These are phyloP conservation scores for Raphanus raphanistrum DNA, from an alignment of 345 rosid species.

Conservation along the genomic window DNA sequence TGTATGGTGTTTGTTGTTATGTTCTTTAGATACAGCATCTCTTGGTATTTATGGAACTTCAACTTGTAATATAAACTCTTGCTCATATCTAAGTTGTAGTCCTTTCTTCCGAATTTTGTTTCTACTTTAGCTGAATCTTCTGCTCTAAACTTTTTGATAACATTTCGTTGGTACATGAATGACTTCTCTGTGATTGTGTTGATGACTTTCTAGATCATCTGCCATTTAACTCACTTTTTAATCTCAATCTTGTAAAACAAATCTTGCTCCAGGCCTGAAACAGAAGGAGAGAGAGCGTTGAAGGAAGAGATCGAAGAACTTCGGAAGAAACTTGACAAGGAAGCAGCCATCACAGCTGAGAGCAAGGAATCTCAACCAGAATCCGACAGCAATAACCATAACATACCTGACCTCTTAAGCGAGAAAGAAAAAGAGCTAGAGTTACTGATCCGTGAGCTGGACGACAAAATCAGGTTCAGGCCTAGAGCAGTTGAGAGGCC, in stretches of 20 bases:
- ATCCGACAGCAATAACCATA: slow-evolving; percentile 39
- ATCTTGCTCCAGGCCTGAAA: slow-evolving; percentile 65
- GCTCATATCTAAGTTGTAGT: not conserved
- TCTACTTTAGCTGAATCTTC: not conserved
- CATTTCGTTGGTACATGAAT: no score
- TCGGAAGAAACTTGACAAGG: slow-evolving; percentile 51
- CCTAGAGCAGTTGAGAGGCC: slow-evolving; percentile 61
- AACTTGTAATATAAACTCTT: not conserved
- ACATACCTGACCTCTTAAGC: slow-evolving; percentile 43
- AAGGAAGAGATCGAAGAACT: slow-evolving; percentile 66
- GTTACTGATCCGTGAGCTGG: slow-evolving; percentile 58
- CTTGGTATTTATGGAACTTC: not conserved
- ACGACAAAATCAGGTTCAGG: slow-evolving; percentile 79
- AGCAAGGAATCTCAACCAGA: slow-evolving; percentile 45
- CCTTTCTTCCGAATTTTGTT: not conserved
- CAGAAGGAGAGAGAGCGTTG: slow-evolving; percentile 72
- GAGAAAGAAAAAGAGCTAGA: slow-evolving; percentile 75
- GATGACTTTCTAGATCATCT: slow-evolving; percentile 7
- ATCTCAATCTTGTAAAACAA: not conserved
- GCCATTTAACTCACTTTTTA: not conserved
- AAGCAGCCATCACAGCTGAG: slow-evolving; percentile 35
- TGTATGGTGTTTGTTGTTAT: no score
- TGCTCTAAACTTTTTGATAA: not conserved
- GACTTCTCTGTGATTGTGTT: not conserved
- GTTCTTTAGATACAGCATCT: not conserved